Evolutionary conservation across 257 asterid genomes (phyloP).

Genomic region (Solanum peruvianum): DNA sequence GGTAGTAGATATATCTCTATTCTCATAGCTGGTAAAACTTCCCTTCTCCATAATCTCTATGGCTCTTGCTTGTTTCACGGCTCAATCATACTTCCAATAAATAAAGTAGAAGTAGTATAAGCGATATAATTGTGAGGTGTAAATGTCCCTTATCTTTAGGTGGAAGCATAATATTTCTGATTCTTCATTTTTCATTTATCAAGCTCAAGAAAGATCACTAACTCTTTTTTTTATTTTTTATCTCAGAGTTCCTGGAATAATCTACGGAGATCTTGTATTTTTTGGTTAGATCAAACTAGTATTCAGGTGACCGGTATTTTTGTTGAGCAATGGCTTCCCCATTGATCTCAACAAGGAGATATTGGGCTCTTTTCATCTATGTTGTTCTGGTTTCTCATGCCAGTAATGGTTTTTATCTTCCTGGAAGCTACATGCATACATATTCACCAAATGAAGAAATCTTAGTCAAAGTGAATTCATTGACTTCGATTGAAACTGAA

Average conservation of each 20-base stretch:
- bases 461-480: slow-evolving; percentile 56
- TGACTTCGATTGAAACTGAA: slow-evolving; percentile 79
- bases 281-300: slow-evolving; percentile 17
- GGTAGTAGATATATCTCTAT: not conserved
- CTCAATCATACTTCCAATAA: not conserved
- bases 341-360: slow-evolving; percentile 42
- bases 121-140: not conserved
- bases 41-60: not conserved
- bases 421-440: slow-evolving; percentile 71
- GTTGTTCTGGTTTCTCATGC: slow-evolving; percentile 37
- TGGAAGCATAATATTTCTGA: not conserved
- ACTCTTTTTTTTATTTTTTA: not conserved
- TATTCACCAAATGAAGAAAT: slow-evolving; percentile 47
- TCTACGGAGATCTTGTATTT: not conserved
- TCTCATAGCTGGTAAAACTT: not conserved
- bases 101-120: not conserved
- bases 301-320: slow-evolving; percentile 18
- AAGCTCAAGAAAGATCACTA: not conserved
- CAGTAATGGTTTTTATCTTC: slow-evolving; percentile 63
- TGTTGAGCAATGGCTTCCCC: slow-evolving; percentile 46
- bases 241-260: not conserved
- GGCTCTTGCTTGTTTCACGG: not conserved
- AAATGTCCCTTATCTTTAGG: not conserved
- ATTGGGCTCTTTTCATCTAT: slow-evolving; percentile 25
- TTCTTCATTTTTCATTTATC: not conserved